A percentile compares a stretch with the other conserved stretches of the same genome.
Conservation (phyloP, 352 stramenopile genomes). For the Phytopythium delawarense region DNA sequence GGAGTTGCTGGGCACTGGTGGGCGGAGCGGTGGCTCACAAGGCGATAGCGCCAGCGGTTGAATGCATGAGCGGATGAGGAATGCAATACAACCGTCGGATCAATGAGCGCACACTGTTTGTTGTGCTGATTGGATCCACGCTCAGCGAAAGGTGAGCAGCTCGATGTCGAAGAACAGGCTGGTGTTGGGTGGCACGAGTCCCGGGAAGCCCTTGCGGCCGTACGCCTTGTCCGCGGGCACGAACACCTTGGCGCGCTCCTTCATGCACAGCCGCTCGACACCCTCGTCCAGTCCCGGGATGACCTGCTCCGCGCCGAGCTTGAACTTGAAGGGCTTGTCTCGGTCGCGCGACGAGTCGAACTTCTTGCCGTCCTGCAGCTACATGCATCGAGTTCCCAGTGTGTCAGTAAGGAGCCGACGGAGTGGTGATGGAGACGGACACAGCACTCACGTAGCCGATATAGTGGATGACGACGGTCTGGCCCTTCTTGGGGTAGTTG, state of each 20-base stretch:
- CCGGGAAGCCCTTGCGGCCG: conserved; percentile 77
- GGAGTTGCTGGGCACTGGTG: conserved; percentile 27
- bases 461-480: conserved; percentile 88
- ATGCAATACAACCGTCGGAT: neutral
- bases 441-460: conserved; percentile 64
- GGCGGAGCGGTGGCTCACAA: neutral
- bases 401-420: neutral
- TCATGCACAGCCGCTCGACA: conserved; percentile 78
- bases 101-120: neutral
- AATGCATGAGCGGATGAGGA: neutral
- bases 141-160: conserved; percentile 76
- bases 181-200: conserved; percentile 89
- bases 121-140: neutral
- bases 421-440: neutral
- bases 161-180: conserved; percentile 93
- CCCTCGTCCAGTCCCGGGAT: conserved; percentile 86
- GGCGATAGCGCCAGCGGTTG: neutral
- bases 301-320: conserved; percentile 85
- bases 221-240: conserved; percentile 87
- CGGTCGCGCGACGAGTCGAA: conserved; percentile 73
- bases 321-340: conserved; percentile 89
- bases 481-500: conserved; percentile 86
- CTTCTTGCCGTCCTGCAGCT: conserved; percentile 72
- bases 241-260: conserved; percentile 83
- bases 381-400: neutral